Evolutionary conservation across 1,284 basidiomycete genomes (phyloP), one percentile per base, ranked within the genome.

Genomic region (Malassezia yamatoensis): DNA sequence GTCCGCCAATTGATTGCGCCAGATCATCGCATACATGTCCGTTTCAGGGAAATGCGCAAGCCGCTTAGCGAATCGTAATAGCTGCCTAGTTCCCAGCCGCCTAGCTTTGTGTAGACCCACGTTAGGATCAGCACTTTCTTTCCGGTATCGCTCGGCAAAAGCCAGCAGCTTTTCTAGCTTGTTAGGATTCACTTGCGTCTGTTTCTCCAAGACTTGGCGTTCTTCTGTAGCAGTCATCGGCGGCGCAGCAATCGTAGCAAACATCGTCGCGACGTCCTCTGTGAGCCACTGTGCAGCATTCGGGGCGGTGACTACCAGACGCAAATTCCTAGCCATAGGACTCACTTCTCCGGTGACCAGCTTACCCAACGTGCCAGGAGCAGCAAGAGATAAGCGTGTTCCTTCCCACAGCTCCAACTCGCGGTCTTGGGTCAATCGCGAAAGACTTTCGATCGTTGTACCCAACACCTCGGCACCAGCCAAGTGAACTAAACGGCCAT

Each of bases 391-490:
- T 12, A 54, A 54, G 13, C 72, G 64, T 13, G 61, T 65, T 20
- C 69, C 72, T 10, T 66, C 57, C 72, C 72, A 74, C 15, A 74
- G 59, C 54, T 74, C 72, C 45, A 67, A 21, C 56, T 72, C 67
- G 29, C 72, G 65, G 42, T 74, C 72, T 54, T 72, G 67, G 41
- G 63, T 49, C 29, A 74, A 54, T n/a, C 72, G 60, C 0, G 65
- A 51, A 3, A 77, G 49, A 42, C 62, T 65, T 16, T 66, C 66
- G 11, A 75, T 56, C 8, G 74, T 77, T 5, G 74, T 58, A 2
- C 75, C 76, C 9, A 77, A 61, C 13, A 75, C 70, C 42, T 77
- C 76, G 34, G 76, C 64, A 5, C 76, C 75, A 8, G 75, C 72
- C n/a, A 77, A 62, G 49, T 76, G 74, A 29, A 77, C 70, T 8